phyloP scores from a whole-genome alignment of 1,139 yeast species.

The Debaryomyces psychrophilus region DNA sequence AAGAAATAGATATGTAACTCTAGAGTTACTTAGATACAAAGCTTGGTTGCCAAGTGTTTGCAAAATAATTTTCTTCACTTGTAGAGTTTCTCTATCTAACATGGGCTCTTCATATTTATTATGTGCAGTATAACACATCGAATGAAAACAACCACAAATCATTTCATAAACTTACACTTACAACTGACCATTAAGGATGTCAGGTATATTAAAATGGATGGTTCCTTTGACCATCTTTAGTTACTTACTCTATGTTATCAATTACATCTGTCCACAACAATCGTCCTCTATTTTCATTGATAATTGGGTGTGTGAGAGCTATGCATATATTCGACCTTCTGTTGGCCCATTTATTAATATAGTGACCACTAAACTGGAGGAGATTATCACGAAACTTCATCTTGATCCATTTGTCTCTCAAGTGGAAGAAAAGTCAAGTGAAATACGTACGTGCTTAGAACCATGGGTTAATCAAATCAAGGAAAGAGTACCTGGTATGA shows the following conservation, averaged over 20 bases:
- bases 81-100: too few relatives aligned
- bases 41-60: too few relatives aligned
- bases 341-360: neutral
- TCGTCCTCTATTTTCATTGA: conserved; percentile 4
- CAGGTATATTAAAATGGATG: conserved; percentile 9
- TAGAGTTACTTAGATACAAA: too few relatives aligned
- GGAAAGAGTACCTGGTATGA: neutral
- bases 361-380: conserved; percentile 2
- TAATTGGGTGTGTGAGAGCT: conserved; percentile 8
- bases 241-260: conserved; percentile 12
- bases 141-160: conserved; percentile 4
- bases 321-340: conserved; percentile 8
- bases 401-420: neutral
- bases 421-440: neutral
- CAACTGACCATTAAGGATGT: conserved; percentile 1
- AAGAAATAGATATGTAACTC: too few relatives aligned
- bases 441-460: neutral
- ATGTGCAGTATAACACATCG: neutral
- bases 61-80: too few relatives aligned
- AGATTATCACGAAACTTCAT: conserved; percentile 1
- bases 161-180: neutral
- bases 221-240: conserved; percentile 9
- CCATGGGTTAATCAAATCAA: neutral
- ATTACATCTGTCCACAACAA: conserved; percentile 7
- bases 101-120: neutral